Evolutionary conservation across 495 filamentous ascomycete species (phyloP).

Genomic region (Thozetella sp.): DNA sequence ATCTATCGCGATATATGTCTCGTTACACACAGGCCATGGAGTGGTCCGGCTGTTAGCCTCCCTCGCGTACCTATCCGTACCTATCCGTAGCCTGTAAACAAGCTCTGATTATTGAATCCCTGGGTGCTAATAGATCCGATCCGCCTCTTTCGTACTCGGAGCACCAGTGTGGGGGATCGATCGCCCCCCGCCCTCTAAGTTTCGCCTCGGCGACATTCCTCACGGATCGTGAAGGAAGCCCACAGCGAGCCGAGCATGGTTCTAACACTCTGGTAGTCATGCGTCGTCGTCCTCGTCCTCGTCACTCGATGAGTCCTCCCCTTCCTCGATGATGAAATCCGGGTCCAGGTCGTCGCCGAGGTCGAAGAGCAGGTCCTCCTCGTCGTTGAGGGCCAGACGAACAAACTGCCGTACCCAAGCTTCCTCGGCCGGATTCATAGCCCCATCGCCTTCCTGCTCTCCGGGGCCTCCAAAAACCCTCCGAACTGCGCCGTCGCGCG

Average conservation of each 20-base stretch:
- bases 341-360: conserved; percentile 27
- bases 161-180: too few species aligned
- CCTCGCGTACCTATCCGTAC: too few species aligned
- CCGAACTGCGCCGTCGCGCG: neutral
- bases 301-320: neutral
- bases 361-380: conserved; percentile 47
- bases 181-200: neutral
- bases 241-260: neutral
- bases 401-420: conserved; percentile 58
- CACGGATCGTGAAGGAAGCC: neutral
- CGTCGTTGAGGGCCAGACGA: conserved; percentile 50
- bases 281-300: too few species aligned
- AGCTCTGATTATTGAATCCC: too few species aligned
- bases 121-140: too few species aligned
- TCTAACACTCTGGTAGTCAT: too few species aligned
- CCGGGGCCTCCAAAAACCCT: neutral
- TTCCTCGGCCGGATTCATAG: conserved; percentile 34
- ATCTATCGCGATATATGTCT: too few species aligned
- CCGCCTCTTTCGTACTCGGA: too few species aligned
- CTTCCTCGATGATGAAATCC: conserved; percentile 3
- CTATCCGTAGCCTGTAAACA: too few species aligned
- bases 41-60: too few species aligned
- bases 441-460: neutral
- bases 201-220: neutral
- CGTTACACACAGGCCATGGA: too few species aligned